Evolutionary conservation across 1,284 basidiomycete genomes (phyloP).

Genomic region (Agaricales sp.): DNA sequence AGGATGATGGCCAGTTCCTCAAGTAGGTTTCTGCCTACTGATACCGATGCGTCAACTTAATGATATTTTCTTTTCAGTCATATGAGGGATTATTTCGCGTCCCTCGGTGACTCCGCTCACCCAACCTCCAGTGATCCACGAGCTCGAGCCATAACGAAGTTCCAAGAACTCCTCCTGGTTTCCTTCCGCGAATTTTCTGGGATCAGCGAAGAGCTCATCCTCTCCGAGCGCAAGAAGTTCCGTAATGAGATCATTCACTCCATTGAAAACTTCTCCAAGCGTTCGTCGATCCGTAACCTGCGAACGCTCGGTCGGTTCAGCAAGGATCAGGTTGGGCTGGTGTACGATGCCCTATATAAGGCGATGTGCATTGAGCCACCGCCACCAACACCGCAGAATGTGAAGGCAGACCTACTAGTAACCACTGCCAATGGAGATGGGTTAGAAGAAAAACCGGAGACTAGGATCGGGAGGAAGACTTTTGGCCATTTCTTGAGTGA

Average conservation of each 20-base stretch:
- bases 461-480: slow-evolving; percentile 78
- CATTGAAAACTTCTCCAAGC: slow-evolving; percentile 93
- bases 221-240: slow-evolving; percentile 78
- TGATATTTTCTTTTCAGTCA: slow-evolving; percentile 35
- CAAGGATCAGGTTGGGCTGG: slow-evolving; percentile 83
- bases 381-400: slow-evolving; percentile 35
- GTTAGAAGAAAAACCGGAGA: slow-evolving; percentile 75
- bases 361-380: slow-evolving; percentile 76
- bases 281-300: slow-evolving; percentile 89
- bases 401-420: slow-evolving; percentile 32
- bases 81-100: slow-evolving; percentile 92
- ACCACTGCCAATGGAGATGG: slow-evolving; percentile 37
- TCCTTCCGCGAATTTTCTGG: slow-evolving; percentile 97
- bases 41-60: slow-evolving; percentile 2
- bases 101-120: slow-evolving; percentile 91
- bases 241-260: slow-evolving; percentile 87
- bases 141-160: slow-evolving; percentile 90
- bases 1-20: slow-evolving; percentile 96
- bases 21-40: slow-evolving; percentile 40
- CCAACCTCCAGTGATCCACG: slow-evolving; percentile 85
- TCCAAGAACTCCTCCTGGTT: slow-evolving; percentile 93
- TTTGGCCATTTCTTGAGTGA: slow-evolving; percentile 90
- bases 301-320: slow-evolving; percentile 73
- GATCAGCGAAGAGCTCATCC: slow-evolving; percentile 94
- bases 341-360: slow-evolving; percentile 88